phyloP scores from a whole-genome alignment of 192 early-diverging fungal species.

The Podila epigama region DNA sequence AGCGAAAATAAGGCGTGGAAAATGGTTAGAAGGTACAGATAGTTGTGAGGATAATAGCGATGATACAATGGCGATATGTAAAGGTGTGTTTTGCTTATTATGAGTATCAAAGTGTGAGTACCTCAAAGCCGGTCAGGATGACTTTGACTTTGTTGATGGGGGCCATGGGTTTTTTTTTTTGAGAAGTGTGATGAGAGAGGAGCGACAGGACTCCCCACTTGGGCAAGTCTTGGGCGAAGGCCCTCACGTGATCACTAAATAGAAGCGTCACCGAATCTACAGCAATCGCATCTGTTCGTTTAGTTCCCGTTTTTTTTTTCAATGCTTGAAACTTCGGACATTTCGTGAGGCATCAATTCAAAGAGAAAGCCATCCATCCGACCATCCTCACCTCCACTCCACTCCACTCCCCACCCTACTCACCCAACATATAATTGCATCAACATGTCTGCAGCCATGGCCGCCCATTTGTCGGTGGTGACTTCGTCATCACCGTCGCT shows the following conservation, averaged over 20 bases:
- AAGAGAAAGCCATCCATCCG: too few species aligned
- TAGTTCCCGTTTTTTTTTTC: too few species aligned
- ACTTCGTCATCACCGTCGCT: constrained; percentile 66
- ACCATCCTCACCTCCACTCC: not conserved
- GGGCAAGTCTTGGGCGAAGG: too few species aligned
- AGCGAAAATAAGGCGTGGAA: not conserved
- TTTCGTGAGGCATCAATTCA: too few species aligned
- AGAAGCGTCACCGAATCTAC: too few species aligned
- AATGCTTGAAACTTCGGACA: too few species aligned
- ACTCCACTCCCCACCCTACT: too few species aligned
- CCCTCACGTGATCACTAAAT: too few species aligned
- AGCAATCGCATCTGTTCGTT: too few species aligned
- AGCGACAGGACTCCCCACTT: not conserved
- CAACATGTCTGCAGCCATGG: constrained; percentile 51
- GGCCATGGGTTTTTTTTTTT: constrained; percentile 24
- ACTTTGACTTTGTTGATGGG: constrained; percentile 43
- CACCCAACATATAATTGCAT: not conserved
- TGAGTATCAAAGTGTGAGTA: not conserved
- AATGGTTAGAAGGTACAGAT: not conserved
- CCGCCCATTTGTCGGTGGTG: constrained; percentile 58
- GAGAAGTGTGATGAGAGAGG: not conserved
- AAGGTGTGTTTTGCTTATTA: too few species aligned
- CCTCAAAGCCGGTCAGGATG: constrained; percentile 46
- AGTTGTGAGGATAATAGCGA: too few species aligned
- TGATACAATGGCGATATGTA: too few species aligned